Evolutionary conservation across 2,329 filamentous ascomycete species (phyloP).

Genomic region (Colletotrichum sp.): DNA sequence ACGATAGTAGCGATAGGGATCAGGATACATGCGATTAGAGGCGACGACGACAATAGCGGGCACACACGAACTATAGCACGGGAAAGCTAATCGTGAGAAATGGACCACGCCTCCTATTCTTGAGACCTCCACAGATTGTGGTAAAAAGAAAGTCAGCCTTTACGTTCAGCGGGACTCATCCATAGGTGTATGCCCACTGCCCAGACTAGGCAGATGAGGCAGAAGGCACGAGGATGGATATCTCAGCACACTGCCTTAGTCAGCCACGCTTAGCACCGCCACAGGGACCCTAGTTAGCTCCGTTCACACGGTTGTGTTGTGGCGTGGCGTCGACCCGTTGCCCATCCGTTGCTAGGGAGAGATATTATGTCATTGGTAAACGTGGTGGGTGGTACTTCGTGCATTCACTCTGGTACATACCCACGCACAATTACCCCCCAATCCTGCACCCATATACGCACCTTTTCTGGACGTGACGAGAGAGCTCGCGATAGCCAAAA

Average conservation of each 20-base stretch:
- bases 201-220: not conserved
- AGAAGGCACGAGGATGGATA: not conserved
- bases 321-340: conserved; percentile 2
- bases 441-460: not conserved
- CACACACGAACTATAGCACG: not conserved
- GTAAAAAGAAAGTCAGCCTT: not conserved
- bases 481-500: not conserved
- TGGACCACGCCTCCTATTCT: not conserved
- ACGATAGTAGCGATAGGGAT: not conserved
- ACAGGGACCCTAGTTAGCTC: not conserved
- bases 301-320: not conserved
- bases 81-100: not conserved
- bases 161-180: not conserved
- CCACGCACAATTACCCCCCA: not conserved
- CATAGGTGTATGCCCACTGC: not conserved
- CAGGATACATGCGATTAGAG: not conserved
- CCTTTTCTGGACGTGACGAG: not conserved
- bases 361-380: conserved; percentile 13
- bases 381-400: not conserved
- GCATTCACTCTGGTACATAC: not conserved
- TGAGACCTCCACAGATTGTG: not conserved
- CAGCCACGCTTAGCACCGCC: not conserved
- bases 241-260: not conserved
- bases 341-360: conserved; percentile 13
- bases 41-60: not conserved